These are phyloP conservation scores for Claviceps paspali DNA, from an alignment of 2,329 filamentous ascomycete species.

Conservation along the genomic window DNA sequence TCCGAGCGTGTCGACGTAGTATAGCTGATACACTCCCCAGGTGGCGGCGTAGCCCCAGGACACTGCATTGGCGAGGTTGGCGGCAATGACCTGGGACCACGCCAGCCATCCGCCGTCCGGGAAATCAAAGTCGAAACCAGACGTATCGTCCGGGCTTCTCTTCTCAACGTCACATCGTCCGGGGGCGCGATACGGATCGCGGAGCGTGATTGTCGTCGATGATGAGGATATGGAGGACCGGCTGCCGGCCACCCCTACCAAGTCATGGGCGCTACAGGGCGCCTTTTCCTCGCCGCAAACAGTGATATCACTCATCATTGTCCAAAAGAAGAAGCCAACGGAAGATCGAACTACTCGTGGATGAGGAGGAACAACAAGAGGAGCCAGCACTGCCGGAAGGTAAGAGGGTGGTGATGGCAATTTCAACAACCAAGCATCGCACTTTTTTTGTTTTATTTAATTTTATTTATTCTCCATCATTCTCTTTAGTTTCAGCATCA, in stretches of 20 bases:
- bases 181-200: not conserved
- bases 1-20: slow-evolving; percentile 23
- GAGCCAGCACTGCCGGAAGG: not conserved
- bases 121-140: slow-evolving; percentile 3
- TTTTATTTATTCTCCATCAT: not conserved
- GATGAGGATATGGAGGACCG: not conserved
- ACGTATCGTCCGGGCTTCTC: not conserved
- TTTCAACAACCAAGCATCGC: not conserved
- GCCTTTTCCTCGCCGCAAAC: not conserved
- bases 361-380: not conserved
- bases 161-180: not conserved
- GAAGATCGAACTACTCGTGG: not conserved
- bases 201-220: not conserved
- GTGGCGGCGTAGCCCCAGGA: slow-evolving; percentile 34
- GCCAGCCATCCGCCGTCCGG: slow-evolving; percentile 32
- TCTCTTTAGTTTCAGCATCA: not conserved
- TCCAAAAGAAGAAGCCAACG: no score
- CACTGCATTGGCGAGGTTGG: slow-evolving; percentile 31
- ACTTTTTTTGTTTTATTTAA: not conserved
- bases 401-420: not conserved
- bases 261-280: not conserved
- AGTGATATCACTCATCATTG: not conserved
- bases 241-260: not conserved
- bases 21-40: slow-evolving; percentile 39
- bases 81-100: slow-evolving; percentile 35